Evolutionary conservation across 192 early-diverging fungal species (phyloP).

Genomic region (Anaeromyces robustus): DNA sequence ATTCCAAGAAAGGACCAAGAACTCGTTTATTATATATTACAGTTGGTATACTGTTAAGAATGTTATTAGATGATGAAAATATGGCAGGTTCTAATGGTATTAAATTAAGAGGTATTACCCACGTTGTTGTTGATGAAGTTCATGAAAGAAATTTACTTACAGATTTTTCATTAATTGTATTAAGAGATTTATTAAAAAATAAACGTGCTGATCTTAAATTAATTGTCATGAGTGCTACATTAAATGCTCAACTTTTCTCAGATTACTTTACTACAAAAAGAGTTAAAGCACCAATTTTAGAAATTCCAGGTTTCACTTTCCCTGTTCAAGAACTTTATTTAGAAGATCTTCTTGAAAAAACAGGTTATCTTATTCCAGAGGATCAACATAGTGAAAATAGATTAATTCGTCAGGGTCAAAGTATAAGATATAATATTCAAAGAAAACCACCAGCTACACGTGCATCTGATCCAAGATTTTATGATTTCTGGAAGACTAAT

Average conservation of each 20-base stretch:
- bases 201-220: slow-evolving; percentile 37
- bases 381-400: not conserved
- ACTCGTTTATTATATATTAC: slow-evolving; percentile 50
- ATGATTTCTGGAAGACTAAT: not conserved
- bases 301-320: slow-evolving; percentile 62
- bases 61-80: slow-evolving; percentile 25
- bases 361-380: not conserved
- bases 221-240: slow-evolving; percentile 85
- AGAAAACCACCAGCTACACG: not conserved
- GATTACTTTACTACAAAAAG: slow-evolving; percentile 46
- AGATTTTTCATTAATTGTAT: slow-evolving; percentile 66
- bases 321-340: slow-evolving; percentile 48
- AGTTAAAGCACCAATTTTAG: slow-evolving; percentile 25
- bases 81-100: slow-evolving; percentile 8
- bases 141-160: slow-evolving; percentile 58
- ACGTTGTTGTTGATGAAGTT: slow-evolving; percentile 64
- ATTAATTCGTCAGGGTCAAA: not conserved
- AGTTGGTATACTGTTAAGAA: slow-evolving; percentile 45
- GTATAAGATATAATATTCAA: not conserved
- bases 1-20: slow-evolving; percentile 22
- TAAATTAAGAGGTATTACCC: slow-evolving; percentile 14
- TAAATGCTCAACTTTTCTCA: slow-evolving; percentile 62
- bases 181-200: slow-evolving; percentile 40
- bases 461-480: not conserved
- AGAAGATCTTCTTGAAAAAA: slow-evolving; percentile 3